These are phyloP conservation scores for Sphaerulina musiva DNA, from an alignment of 2,329 filamentous ascomycete species.

Conservation along the genomic window DNA sequence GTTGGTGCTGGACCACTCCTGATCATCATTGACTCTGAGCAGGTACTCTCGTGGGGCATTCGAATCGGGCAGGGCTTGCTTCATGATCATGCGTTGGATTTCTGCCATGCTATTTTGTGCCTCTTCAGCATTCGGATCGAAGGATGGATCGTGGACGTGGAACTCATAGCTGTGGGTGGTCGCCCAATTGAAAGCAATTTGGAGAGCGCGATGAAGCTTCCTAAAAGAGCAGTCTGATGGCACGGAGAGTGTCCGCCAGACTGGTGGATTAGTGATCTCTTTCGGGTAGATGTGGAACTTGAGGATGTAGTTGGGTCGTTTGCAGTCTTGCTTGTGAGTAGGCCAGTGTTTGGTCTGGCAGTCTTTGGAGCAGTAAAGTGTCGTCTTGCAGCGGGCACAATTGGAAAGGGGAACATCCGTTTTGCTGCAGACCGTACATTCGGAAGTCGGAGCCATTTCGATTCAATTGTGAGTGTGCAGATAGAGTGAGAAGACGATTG, in stretches of 20 bases:
- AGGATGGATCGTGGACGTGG: constrained; percentile 11
- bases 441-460: not conserved
- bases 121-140: not conserved
- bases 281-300: constrained; percentile 17
- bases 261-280: constrained; percentile 20
- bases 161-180: constrained; percentile 27
- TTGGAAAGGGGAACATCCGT: not conserved
- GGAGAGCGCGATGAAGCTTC: constrained; percentile 26
- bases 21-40: constrained; percentile 7
- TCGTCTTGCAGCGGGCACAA: constrained; percentile 10
- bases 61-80: not conserved
- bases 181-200: constrained; percentile 29
- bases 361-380: constrained; percentile 11
- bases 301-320: constrained; percentile 27
- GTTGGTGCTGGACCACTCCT: not conserved
- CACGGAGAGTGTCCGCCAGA: constrained; percentile 26
- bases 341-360: constrained; percentile 19
- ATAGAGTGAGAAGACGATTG: not conserved
- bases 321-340: constrained; percentile 18
- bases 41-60: constrained; percentile 7
- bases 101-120: not conserved
- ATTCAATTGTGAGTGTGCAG: not conserved
- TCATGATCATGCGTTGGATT: not conserved
- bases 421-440: constrained; percentile 3
- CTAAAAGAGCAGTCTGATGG: constrained; percentile 24